Evolutionary conservation across 2,329 filamentous ascomycete genomes (phyloP).

Genomic region (Salinomyces thailandicus): DNA sequence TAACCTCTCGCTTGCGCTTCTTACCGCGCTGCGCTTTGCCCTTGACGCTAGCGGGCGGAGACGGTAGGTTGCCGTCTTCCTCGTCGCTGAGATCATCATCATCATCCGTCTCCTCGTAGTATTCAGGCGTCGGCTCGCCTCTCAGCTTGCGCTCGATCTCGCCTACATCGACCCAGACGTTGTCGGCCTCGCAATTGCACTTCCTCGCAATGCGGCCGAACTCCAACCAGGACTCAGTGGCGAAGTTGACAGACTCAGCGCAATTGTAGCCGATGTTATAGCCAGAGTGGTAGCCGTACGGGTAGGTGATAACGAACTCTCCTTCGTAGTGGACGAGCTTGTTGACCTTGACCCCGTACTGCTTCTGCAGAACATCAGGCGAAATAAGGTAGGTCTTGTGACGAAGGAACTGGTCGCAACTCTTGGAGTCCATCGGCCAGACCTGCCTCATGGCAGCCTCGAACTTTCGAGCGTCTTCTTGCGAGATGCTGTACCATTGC

Average conservation of each 20-base stretch:
- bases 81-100: slow-evolving; percentile 45
- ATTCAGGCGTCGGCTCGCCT: slow-evolving; percentile 70
- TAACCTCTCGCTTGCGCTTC: slow-evolving; percentile 58
- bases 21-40: slow-evolving; percentile 49
- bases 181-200: slow-evolving; percentile 93
- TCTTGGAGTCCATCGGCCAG: slow-evolving; percentile 91
- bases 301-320: slow-evolving; percentile 97
- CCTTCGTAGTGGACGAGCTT: slow-evolving; percentile 90
- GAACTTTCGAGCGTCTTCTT: slow-evolving; percentile 84
- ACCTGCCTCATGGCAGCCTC: slow-evolving; percentile 90
- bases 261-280: slow-evolving; percentile 98
- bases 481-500: slow-evolving; percentile 99
- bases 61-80: slow-evolving; percentile 57
- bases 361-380: slow-evolving; percentile 70
- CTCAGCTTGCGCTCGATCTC: slow-evolving; percentile 91
- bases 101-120: slow-evolving; percentile 68
- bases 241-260: slow-evolving; percentile 97
- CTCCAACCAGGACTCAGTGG: slow-evolving; percentile 85
- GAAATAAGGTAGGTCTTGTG: slow-evolving; percentile 98
- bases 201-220: slow-evolving; percentile 94
- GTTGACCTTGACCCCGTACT: slow-evolving; percentile 94
- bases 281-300: slow-evolving; percentile 95
- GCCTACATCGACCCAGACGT: slow-evolving; percentile 94
- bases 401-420: slow-evolving; percentile 88
- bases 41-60: slow-evolving; percentile 64